Conservation (phyloP, 2,329 filamentous ascomycete species). For the Dothistroma pini region DNA sequence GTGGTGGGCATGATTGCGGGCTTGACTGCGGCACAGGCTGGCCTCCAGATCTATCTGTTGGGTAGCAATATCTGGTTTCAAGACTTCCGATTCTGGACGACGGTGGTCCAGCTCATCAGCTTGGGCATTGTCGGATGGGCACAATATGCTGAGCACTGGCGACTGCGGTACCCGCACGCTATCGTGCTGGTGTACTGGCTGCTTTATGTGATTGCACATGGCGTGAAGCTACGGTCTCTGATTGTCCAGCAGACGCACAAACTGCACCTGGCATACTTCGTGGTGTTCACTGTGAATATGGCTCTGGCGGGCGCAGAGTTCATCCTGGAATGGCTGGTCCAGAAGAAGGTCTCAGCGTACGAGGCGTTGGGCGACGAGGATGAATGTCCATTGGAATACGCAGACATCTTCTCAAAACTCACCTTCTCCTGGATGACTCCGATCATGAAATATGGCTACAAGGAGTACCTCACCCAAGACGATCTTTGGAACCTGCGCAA, state of each 20-base stretch:
- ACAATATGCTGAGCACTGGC: conserved; percentile 82
- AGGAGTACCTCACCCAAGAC: conserved; percentile 85
- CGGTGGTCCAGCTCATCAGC: conserved; percentile 66
- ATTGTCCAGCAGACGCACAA: conserved; percentile 71
- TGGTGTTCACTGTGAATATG: conserved; percentile 68
- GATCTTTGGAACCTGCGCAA: conserved; percentile 90
- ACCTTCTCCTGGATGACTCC: conserved; percentile 99
- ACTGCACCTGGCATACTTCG: conserved; percentile 68
- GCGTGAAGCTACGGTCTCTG: conserved; percentile 81
- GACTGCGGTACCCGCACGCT: conserved; percentile 79
- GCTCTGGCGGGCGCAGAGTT: conserved; percentile 70
- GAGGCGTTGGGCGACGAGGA: conserved; percentile 65
- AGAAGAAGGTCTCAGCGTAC: conserved; percentile 69
- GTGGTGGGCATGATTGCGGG: conserved; percentile 65
- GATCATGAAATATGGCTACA: conserved; percentile 93
- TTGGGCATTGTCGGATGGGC: conserved; percentile 70
- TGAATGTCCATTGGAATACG: conserved; percentile 80
- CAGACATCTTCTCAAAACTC: conserved; percentile 86
- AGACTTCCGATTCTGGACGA: conserved; percentile 85
- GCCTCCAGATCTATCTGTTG: conserved; percentile 69
- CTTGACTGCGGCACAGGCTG: conserved; percentile 68
- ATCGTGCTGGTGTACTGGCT: conserved; percentile 92
- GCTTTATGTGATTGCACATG: conserved; percentile 72
- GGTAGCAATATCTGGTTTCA: conserved; percentile 63
- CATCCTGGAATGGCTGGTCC: conserved; percentile 77